Evolutionary conservation across 2,329 filamentous ascomycete species (phyloP), one percentile per base, ranked within the genome.

Genomic region (Lachnellula occidentalis): DNA sequence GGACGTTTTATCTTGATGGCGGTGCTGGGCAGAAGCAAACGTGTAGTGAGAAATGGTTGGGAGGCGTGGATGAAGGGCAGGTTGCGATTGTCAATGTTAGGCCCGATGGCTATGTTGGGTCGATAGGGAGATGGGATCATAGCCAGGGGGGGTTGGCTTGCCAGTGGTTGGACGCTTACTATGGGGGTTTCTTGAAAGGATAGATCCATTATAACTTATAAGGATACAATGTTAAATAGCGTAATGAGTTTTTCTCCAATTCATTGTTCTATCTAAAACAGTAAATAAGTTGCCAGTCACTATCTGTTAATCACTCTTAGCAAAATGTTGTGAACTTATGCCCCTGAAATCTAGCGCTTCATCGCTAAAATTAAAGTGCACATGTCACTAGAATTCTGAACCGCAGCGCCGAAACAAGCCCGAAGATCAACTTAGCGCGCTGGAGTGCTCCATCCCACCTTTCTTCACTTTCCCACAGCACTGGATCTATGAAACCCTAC

Each of bases 1-100:
- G 86, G 85, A 87, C 85, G 0, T 78, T 90, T 56, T 90, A 90
- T 66, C 73, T 88, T 0, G 87, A 90, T 64, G 77, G 88, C 66
- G 70, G 83, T 14, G 74, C 76, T 31, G 77, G 79, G 61, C 78
- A 80, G 61, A 79, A 75, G 54, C 78, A 82, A 52, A 79, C 76
- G 34, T 87, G 82, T 68, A 87, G 81, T 9, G 78, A 83, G 63
- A 89, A 87, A 68, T 90, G 86, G 86, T 73, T 88, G 6, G 65
- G 65, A 7, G 77, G 74, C 45, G 71, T 88, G 3, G 73, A 71
- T 0, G 73, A 75, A 1, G 73, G 76, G 9, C 79, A 86, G 60
- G 78, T 86, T 5, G 82, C 80, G 4, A 78, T 90, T 41, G 74
- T 86, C 41, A 85, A 86, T 62, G 83, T 90, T 1, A 77, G 87